Conservation (phyloP, 805 yeast species). For the Kluyveromyces dobzhanskii region DNA sequence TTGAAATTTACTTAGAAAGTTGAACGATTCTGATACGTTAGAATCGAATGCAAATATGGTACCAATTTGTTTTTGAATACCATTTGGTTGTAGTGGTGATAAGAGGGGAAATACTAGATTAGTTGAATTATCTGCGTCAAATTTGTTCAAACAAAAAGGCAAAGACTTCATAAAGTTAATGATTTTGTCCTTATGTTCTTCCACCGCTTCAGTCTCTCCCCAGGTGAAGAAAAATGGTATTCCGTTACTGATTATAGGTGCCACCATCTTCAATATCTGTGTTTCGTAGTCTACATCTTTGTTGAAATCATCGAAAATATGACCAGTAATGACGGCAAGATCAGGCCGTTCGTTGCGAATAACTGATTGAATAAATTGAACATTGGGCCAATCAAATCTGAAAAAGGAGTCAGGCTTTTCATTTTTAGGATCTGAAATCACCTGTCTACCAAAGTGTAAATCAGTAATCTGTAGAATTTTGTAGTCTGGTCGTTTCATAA, state of each 20-base stretch:
- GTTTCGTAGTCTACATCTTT: conserved; percentile 54
- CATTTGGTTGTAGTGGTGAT: background rate
- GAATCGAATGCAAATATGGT: conserved; percentile 11
- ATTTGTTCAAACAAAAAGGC: conserved; percentile 44
- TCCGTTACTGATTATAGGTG: conserved; percentile 42
- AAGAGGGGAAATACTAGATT: background rate
- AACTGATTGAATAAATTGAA: conserved; percentile 41
- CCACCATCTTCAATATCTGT: conserved; percentile 47
- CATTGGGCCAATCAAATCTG: conserved; percentile 24
- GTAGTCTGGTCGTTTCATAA: conserved; percentile 36
- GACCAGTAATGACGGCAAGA: conserved; percentile 58
- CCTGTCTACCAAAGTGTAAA: conserved; percentile 53
- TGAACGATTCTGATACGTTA: conserved; percentile 2
- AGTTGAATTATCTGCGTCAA: conserved; percentile 38
- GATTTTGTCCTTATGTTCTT: conserved; percentile 35
- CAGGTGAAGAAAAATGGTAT: conserved; percentile 55
- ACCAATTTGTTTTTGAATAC: conserved; percentile 2
- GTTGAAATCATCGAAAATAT: conserved; percentile 46
- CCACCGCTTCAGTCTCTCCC: conserved; percentile 57
- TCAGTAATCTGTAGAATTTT: conserved; percentile 63
- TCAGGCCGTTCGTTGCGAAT: conserved; percentile 52
- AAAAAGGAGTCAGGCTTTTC: conserved; percentile 8
- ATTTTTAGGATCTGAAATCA: conserved; percentile 32
- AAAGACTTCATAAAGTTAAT: conserved; percentile 36
- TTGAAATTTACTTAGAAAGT: background rate